A percentile compares a stretch with the other conserved stretches of the same genome.
These are phyloP conservation scores for Calvatia gigantea DNA, from an alignment of 768 basidiomycete species.

Conservation along the genomic window DNA sequence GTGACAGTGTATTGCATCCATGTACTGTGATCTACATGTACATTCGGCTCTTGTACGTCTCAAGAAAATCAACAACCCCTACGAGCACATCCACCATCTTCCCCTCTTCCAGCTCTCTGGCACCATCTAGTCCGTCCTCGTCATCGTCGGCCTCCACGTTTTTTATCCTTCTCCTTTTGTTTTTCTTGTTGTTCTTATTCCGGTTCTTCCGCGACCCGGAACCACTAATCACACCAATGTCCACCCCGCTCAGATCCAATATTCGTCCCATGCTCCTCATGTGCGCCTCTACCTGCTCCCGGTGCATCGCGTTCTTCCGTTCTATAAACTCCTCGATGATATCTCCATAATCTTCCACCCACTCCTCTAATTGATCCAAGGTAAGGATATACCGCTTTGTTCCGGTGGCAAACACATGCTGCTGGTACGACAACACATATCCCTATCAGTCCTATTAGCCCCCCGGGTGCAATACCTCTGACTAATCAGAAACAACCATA, in stretches of 20 bases:
- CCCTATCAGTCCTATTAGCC: constrained; percentile 4
- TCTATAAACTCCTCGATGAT: constrained; percentile 13
- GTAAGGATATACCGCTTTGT: constrained; percentile 12
- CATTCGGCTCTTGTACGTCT: constrained; percentile 10
- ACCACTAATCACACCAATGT: constrained; percentile 2
- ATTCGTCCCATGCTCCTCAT: constrained; percentile 11
- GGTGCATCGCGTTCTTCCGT: constrained; percentile 12
- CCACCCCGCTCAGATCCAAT: constrained; percentile 9
- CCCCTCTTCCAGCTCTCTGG: constrained; percentile 6
- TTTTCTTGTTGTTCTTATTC: constrained; percentile 10
- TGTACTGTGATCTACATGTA: too few species aligned
- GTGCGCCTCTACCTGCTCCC: constrained; percentile 12
- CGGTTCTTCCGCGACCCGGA: not conserved
- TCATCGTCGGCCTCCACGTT: not conserved
- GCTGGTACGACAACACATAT: constrained; percentile 13
- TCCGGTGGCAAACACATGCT: constrained; percentile 14
- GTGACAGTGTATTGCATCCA: too few species aligned
- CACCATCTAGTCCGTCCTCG: not conserved
- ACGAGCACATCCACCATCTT: constrained; percentile 3
- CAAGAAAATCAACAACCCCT: constrained; percentile 12
- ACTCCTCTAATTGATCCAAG: constrained; percentile 11
- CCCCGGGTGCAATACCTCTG: not conserved
- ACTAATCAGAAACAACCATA: not conserved
- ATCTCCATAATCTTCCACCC: constrained; percentile 12
- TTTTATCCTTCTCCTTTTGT: constrained; percentile 5